Percentiles rank a stretch among this genome's conserved stretches.
Conservation (phyloP, 108 stramenopile species). For the Fistulifera pelliculosa region DNA sequence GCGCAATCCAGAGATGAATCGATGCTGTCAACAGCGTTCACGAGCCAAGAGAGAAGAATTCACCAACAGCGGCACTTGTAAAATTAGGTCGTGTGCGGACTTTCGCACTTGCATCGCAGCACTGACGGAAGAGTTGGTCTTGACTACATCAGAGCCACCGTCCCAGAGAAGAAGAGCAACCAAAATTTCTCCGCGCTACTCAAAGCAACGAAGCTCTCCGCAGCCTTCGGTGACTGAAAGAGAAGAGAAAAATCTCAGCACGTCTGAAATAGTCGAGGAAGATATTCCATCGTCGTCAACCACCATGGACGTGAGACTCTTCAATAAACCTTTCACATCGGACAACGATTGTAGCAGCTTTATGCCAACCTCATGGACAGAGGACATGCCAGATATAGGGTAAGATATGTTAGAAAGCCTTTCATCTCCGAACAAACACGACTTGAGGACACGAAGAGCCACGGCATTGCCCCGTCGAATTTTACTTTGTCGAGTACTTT, state of each 20-base stretch:
- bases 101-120: slow-evolving; percentile 54
- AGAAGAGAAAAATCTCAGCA: slow-evolving; percentile 58
- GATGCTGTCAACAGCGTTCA: slow-evolving; percentile 49
- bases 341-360: slow-evolving; percentile 45
- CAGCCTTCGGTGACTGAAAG: slow-evolving; percentile 41
- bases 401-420: not conserved
- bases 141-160: slow-evolving; percentile 26
- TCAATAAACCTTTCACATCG: slow-evolving; percentile 52
- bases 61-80: slow-evolving; percentile 52
- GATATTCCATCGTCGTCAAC: slow-evolving; percentile 67
- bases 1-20: slow-evolving; percentile 55
- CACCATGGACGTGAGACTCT: slow-evolving; percentile 64
- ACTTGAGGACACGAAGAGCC: slow-evolving; percentile 76
- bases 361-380: slow-evolving; percentile 44
- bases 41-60: slow-evolving; percentile 68
- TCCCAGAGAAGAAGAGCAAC: slow-evolving; percentile 70
- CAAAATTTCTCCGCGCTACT: slow-evolving; percentile 65
- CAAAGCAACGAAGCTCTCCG: slow-evolving; percentile 54
- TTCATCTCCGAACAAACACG: slow-evolving; percentile 53
- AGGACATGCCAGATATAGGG: no score
- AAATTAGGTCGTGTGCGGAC: slow-evolving; percentile 60
- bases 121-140: slow-evolving; percentile 24
- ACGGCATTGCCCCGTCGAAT: slow-evolving; percentile 78
- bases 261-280: slow-evolving; percentile 59
- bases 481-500: slow-evolving; percentile 37